Evolutionary conservation across 2,329 filamentous ascomycete species (phyloP), one percentile per base, ranked within the genome.

Genomic region (Nemania diffusa): DNA sequence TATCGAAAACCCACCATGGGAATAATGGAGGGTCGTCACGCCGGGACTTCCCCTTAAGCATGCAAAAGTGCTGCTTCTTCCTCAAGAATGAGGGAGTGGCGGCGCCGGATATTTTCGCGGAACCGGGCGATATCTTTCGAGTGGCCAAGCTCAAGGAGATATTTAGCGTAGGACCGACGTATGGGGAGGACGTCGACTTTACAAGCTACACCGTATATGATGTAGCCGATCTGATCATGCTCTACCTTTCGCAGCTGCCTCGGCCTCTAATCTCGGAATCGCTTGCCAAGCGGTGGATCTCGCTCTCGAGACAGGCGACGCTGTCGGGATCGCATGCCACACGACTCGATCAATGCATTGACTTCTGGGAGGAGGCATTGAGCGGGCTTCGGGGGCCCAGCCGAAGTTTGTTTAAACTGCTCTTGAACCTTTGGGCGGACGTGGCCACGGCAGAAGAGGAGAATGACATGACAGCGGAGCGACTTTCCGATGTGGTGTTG

Each of bases 311-410:
- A 37, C 81, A 82, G 69, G 79, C 80, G 1, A 79, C 76, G 9
- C 53, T 79, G 26, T 69, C 76, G 13, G 79, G 76, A 22, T 78
- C 78, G 2, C 74, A 78, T 55, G 73, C 74, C 15, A 75, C 73
- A 50, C 76, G 80, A 17, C 71, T 79, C 5, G 82, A 83, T 64
- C 77, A 79, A 71, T 81, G 81, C 62, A 80, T 83, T 51, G 81
- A 83, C 67, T 83, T 83, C 61, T 83, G 82, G 82, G 81, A 83
- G 65, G 81, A 83, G 73, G 81, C 82, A 7, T 73, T 83, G 5
- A 76, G 76, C 26, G 79, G 80, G 0, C 73, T 83, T 9, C 76
- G 78, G 13, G 81, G 81, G 1, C 75, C 78, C 0, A 74, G 74
- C 5, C 76, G 80, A 44, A 78, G 73, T 55, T 64, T 83, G 34